phyloP scores from a whole-genome alignment of 2,329 filamentous ascomycete genomes.

The Daldinia sp. region DNA sequence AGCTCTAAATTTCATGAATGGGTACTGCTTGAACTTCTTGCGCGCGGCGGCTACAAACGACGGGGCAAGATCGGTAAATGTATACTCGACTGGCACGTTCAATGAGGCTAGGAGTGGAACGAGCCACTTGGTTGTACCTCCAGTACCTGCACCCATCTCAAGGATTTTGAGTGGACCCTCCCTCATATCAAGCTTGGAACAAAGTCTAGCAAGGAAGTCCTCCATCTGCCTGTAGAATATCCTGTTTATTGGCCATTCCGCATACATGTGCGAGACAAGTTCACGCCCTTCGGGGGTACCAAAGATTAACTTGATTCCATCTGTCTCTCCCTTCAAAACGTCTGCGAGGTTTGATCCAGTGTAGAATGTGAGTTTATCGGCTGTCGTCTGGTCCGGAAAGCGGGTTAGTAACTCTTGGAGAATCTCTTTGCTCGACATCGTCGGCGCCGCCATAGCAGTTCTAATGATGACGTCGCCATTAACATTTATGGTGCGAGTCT shows the following conservation, averaged over 20 bases:
- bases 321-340: constrained; percentile 51
- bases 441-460: constrained; percentile 44
- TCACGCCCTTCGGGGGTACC: constrained; percentile 52
- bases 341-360: constrained; percentile 48
- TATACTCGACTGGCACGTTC: constrained; percentile 53
- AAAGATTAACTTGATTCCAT: constrained; percentile 57
- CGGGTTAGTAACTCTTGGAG: constrained; percentile 47
- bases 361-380: constrained; percentile 47
- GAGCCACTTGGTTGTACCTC: constrained; percentile 53
- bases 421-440: constrained; percentile 46
- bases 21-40: constrained; percentile 44
- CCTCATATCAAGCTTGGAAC: constrained; percentile 36
- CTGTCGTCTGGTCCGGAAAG: constrained; percentile 47
- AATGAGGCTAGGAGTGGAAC: constrained; percentile 47
- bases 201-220: constrained; percentile 49
- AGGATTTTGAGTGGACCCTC: constrained; percentile 38
- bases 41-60: constrained; percentile 51
- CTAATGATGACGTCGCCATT: constrained; percentile 46
- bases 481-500: constrained; percentile 51
- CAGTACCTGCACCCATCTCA: constrained; percentile 52
- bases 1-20: constrained; percentile 48
- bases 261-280: constrained; percentile 54
- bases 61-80: constrained; percentile 56
- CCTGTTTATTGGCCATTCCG: constrained; percentile 53
- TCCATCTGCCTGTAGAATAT: constrained; percentile 52